Percentiles rank a stretch among this genome's conserved stretches.
Conservation (phyloP, 2,329 filamentous ascomycete genomes). For the Colletotrichum cuscutae region DNA sequence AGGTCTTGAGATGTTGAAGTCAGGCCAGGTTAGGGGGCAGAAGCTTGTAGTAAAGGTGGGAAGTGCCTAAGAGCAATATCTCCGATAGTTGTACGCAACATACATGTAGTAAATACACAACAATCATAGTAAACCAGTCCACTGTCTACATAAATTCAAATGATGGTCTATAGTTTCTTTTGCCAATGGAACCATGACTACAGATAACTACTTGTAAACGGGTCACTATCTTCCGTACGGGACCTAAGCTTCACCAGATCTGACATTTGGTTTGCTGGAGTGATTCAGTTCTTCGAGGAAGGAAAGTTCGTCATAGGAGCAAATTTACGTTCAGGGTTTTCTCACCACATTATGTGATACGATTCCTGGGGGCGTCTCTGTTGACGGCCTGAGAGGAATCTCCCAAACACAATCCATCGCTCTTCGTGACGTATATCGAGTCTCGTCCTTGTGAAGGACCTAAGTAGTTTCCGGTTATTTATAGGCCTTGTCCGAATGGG, state of each 20-base stretch:
- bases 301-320: too few species aligned
- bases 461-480: not conserved
- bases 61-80: not conserved
- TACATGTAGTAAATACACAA: not conserved
- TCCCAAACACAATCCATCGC: not conserved
- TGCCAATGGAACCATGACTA: not conserved
- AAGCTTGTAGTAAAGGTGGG: constrained; percentile 7
- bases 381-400: not conserved
- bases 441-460: not conserved
- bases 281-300: too few species aligned
- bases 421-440: not conserved
- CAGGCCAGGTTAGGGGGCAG: not conserved
- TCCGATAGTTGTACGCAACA: not conserved
- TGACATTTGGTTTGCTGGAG: too few species aligned
- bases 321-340: too few species aligned
- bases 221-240: too few species aligned
- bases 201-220: too few species aligned
- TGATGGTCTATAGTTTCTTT: not conserved
- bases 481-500: not conserved
- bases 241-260: too few species aligned
- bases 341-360: not conserved
- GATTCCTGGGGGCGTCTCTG: not conserved
- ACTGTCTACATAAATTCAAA: too few species aligned
- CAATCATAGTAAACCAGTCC: not conserved
- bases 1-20: not conserved